A percentile compares a stretch with the other conserved stretches of the same genome.
Conservation (phyloP, 2,329 filamentous ascomycete species). For the Neonectria coccinea region DNA sequence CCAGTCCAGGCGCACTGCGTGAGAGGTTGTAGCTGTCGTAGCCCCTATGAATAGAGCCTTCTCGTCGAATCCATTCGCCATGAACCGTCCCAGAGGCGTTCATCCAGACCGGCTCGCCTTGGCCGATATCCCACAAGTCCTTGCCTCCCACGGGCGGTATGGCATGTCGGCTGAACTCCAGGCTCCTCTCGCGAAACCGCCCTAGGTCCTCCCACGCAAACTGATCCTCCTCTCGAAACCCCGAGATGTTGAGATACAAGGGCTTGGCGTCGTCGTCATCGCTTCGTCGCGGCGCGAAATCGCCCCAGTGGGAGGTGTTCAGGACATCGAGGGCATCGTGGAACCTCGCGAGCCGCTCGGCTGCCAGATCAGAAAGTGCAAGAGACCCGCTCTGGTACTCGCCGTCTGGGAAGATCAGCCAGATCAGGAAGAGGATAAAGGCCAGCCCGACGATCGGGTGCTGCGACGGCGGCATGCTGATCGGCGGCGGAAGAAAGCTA, state of each 20-base stretch:
- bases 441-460: constrained; percentile 52
- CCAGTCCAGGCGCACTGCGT: constrained; percentile 71
- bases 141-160: constrained; percentile 57
- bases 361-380: constrained; percentile 51
- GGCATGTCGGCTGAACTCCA: constrained; percentile 69
- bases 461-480: constrained; percentile 61
- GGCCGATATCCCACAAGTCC: constrained; percentile 54
- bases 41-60: constrained; percentile 59
- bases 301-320: constrained; percentile 69
- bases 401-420: constrained; percentile 54
- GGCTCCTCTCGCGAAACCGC: constrained; percentile 73
- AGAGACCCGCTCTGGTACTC: constrained; percentile 51
- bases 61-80: constrained; percentile 78
- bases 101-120: constrained; percentile 70
- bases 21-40: constrained; percentile 72
- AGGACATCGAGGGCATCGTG: constrained; percentile 64
- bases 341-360: constrained; percentile 63
- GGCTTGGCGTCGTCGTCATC: constrained; percentile 50
- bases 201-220: constrained; percentile 83
- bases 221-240: constrained; percentile 78
- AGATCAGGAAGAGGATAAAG: constrained; percentile 53
- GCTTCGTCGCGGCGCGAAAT: constrained; percentile 63
- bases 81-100: constrained; percentile 82
- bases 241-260: constrained; percentile 77
- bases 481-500: constrained; percentile 38